Evolutionary conservation across 805 yeast genomes (phyloP).

Genomic region (Starmerella ratchasimensis): DNA sequence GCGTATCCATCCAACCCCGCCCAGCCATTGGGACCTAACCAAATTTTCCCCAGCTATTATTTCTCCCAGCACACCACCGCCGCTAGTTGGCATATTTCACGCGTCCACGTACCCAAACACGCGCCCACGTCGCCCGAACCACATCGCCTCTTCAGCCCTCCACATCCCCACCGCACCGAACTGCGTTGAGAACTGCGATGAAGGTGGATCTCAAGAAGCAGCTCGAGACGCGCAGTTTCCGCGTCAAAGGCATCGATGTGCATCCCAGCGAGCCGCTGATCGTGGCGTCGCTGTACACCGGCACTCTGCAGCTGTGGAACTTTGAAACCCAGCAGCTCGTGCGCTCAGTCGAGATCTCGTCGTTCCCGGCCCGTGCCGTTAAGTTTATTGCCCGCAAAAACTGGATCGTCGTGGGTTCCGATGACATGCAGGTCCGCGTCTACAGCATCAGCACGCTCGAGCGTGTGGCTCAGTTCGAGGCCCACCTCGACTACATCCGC

Average conservation of each 20-base stretch:
- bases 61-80: no score
- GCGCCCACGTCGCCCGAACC: no score
- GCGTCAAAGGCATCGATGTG: constrained; percentile 95
- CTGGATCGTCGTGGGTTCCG: constrained; percentile 94
- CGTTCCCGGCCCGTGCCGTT: constrained; percentile 91
- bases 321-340: constrained; percentile 75
- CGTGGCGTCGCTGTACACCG: constrained; percentile 78
- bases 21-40: no score
- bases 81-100: no score
- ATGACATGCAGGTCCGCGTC: constrained; percentile 87
- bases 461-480: constrained; percentile 87
- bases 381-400: constrained; percentile 88
- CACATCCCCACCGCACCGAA: neutral
- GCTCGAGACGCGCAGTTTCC: constrained; percentile 81
- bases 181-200: constrained; percentile 24
- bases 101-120: no score
- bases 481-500: constrained; percentile 94
- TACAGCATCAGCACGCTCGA: constrained; percentile 93
- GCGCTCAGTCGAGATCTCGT: constrained; percentile 86
- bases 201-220: constrained; percentile 52
- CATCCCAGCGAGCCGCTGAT: constrained; percentile 98
- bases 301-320: constrained; percentile 85
- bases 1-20: no score
- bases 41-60: no score
- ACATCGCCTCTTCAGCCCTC: neutral